Conservation (phyloP, 805 yeast genomes). For the Metschnikowia dekortorum region DNA sequence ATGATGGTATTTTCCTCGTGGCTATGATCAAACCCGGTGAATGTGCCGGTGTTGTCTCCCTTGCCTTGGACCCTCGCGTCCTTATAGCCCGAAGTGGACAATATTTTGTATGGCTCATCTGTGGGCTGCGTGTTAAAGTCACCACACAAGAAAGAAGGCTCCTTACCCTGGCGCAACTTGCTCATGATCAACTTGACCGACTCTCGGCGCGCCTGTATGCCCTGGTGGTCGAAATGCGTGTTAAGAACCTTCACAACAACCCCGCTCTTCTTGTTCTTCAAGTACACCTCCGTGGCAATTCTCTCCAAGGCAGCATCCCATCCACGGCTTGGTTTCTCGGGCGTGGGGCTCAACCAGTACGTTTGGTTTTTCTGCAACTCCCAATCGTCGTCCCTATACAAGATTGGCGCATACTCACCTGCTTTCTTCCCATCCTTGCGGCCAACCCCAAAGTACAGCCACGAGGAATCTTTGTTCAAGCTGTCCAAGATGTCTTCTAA, state of each 20-base stretch:
- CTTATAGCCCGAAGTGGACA: slow-evolving; percentile 32
- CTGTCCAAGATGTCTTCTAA: slow-evolving; percentile 26
- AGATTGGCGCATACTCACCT: slow-evolving; percentile 29
- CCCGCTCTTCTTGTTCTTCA: slow-evolving; percentile 22
- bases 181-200: slow-evolving; percentile 35
- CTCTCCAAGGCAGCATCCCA: slow-evolving; percentile 43
- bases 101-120: slow-evolving; percentile 38
- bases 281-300: slow-evolving; percentile 36
- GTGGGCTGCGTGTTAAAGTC: slow-evolving; percentile 41
- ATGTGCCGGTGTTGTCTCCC: slow-evolving; percentile 39
- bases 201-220: slow-evolving; percentile 31
- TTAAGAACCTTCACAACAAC: slow-evolving; percentile 31
- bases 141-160: slow-evolving; percentile 38
- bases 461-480: slow-evolving; percentile 22
- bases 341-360: slow-evolving; percentile 40
- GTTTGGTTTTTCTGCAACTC: slow-evolving; percentile 25
- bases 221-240: slow-evolving; percentile 42
- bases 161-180: slow-evolving; percentile 32
- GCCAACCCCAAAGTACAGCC: slow-evolving; percentile 29
- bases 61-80: slow-evolving; percentile 35
- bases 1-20: slow-evolving; percentile 29
- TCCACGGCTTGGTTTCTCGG: slow-evolving; percentile 33
- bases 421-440: slow-evolving; percentile 11
- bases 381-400: slow-evolving; percentile 32
- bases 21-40: slow-evolving; percentile 44